Evolutionary conservation across 352 stramenopile genomes (phyloP).

Genomic region (Globisporangium uncinulatum): DNA sequence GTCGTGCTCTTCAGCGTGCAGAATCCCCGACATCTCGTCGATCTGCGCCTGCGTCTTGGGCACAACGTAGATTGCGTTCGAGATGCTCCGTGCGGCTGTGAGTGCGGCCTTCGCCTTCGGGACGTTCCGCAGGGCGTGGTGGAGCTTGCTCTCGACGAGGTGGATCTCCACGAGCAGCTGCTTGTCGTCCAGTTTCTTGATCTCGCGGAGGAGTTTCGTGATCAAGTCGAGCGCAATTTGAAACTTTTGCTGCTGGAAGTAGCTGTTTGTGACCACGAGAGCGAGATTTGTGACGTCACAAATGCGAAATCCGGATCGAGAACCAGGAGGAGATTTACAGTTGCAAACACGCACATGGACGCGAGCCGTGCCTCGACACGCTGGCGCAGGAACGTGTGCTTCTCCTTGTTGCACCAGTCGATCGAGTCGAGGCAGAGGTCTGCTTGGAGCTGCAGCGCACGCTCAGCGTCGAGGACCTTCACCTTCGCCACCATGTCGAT

Average conservation of each 20-base stretch:
- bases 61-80: slow-evolving; percentile 98
- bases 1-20: slow-evolving; percentile 97
- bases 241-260: slow-evolving; percentile 90
- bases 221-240: slow-evolving; percentile 91
- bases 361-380: slow-evolving; percentile 96
- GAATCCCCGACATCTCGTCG: slow-evolving; percentile 96
- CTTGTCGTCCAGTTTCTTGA: slow-evolving; percentile 99
- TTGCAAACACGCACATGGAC: slow-evolving; percentile 43
- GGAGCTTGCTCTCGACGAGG: slow-evolving; percentile 96
- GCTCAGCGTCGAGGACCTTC: slow-evolving; percentile 78
- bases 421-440: slow-evolving; percentile 96
- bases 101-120: slow-evolving; percentile 96
- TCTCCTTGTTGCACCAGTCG: slow-evolving; percentile 91
- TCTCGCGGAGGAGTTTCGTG: slow-evolving; percentile 92
- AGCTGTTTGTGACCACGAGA: slow-evolving; percentile 25
- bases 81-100: slow-evolving; percentile 95
- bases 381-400: slow-evolving; percentile 97
- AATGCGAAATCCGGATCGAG: not conserved
- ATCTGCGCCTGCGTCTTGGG: slow-evolving; percentile 93
- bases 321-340: too few relatives aligned
- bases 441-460: slow-evolving; percentile 92
- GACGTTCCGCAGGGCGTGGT: slow-evolving; percentile 97
- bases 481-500: slow-evolving; percentile 96
- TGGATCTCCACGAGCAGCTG: slow-evolving; percentile 98
- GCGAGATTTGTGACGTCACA: slow-evolving; percentile 9